Base-by-base conservation (phyloP, 805 yeast species). In the Metschnikowia amazonensis region DNA sequence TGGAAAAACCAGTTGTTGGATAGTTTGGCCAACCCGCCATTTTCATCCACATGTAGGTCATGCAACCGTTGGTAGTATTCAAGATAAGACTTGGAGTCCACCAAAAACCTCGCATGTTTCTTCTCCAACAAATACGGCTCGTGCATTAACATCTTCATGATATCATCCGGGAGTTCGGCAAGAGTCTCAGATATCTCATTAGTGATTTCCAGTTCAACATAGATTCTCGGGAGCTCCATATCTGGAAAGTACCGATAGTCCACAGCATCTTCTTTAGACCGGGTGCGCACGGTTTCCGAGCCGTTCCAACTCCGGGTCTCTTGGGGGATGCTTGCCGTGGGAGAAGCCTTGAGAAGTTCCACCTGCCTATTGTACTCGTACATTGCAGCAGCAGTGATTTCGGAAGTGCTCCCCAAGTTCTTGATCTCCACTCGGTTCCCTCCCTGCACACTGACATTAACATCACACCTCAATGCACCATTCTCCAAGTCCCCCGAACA, bases 281-380 rank as follows among this genome's bases (percentile, higher is more conserved):
- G 77, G 41, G 85, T 66, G 41, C 77, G 73, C 36, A 75, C 70
- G 0, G 98, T 92, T 34, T 71, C 67, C 2, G 64, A 64, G 2
- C 97, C 97, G 57, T 84, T 83, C 97, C 97, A 94, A 16, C 96
- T 94, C 59, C 97, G 75, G 0, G 99, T 94, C 58, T 90, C 96
- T 50, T 70, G 75, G 2, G 46, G 49, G 1, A 68, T 57, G 4
- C 46, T 35, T 7, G 14, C 37, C 13, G 20, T 9, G 6, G 40
- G 42, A 2, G 65, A 64, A 5, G 69, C 57, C 47, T 75, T 59
- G 8, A 86, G 60, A 10, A 74, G 65, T 0, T 60, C 49, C 6
- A 80, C 67, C 60, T 94, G 99, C 46, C 99, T 74, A 16, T 65
- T 60, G 58, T 79, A 86, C 62, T 90, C 98, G 57, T 68, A 79